phyloP scores from a whole-genome alignment of 441 rosid species.

The Aleurites moluccanus region DNA sequence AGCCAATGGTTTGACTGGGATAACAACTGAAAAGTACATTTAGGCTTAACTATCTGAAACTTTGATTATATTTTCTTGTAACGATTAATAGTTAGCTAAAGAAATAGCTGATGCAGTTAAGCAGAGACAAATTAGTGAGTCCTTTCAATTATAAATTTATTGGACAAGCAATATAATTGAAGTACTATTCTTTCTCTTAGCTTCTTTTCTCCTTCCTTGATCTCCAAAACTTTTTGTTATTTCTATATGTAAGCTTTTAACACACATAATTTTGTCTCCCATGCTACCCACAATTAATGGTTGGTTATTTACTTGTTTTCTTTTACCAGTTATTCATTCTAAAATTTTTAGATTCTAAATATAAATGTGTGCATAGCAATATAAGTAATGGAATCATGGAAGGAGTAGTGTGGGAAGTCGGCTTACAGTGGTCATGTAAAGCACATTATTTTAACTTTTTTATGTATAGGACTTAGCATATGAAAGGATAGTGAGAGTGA shows the following conservation, averaged over 20 bases:
- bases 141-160: too few relatives aligned
- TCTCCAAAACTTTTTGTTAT: not conserved
- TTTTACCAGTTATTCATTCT: not conserved
- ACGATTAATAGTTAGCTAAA: not conserved
- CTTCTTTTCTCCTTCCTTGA: not conserved
- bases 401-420: too few relatives aligned
- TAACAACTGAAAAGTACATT: not conserved
- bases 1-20: not conserved
- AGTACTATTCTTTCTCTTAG: too few relatives aligned
- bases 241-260: not conserved
- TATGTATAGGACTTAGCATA: not conserved
- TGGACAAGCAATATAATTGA: too few relatives aligned
- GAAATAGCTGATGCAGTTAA: too few relatives aligned
- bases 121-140: too few relatives aligned
- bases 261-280: not conserved
- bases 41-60: not conserved
- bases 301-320: not conserved
- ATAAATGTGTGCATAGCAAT: too few relatives aligned
- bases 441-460: too few relatives aligned
- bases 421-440: too few relatives aligned
- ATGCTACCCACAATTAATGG: not conserved
- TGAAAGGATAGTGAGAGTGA: too few relatives aligned
- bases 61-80: not conserved
- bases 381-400: too few relatives aligned
- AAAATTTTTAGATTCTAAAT: not conserved